Base-by-base conservation (phyloP, 345 rosid genomes). In the Xanthoceras sorbifolium region DNA sequence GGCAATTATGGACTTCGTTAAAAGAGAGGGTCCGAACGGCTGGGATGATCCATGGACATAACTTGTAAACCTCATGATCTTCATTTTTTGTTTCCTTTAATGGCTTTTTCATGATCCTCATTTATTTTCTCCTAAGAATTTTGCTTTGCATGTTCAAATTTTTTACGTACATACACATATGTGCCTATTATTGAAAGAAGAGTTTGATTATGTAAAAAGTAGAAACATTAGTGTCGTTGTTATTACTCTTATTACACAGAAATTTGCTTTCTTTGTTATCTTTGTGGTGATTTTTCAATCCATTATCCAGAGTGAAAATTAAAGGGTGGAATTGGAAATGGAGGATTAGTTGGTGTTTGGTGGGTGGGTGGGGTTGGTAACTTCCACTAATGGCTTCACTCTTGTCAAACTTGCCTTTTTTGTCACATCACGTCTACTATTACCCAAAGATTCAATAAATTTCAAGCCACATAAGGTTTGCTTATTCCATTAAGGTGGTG, bases 41-140 rank as follows among this genome's bases (percentile, higher is more conserved):
- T 96, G 98, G 98, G 98, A 93, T 90, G 98, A 96, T 86, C 98
- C 98, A 55, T 96, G 99, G 98, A 89, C 80, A 85, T 93, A 80
- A 85, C n/a, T 9, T 59, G 12, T 25, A 11, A 25, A 23, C 5
- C 59, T 57, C 11, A 0, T 23, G 14, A 5, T 50, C 26, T 64
- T 34, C 29, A 40, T 60, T 62, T 20, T 44, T 8, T 64, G n/a
- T 14, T 15, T 12, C 1, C 15, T 12, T 26, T 26, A 23, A 54
- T 10, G 3, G 59, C 38, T 64, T 5, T 64, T 64, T 32, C 22
- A 11, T 64, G 63, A 42, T 74, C 52, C 42, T 7, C 18, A n/a
- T 42, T 59, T 26, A 38, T 44, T 25, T 60, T 18, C 36, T 73
- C 68, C 14, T 29, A 9, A 18, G 18, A 50, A 69, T 6, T 11